These are phyloP conservation scores for Coniochaeta pulveracea DNA, from an alignment of 2,329 filamentous ascomycete genomes.

Conservation along the genomic window DNA sequence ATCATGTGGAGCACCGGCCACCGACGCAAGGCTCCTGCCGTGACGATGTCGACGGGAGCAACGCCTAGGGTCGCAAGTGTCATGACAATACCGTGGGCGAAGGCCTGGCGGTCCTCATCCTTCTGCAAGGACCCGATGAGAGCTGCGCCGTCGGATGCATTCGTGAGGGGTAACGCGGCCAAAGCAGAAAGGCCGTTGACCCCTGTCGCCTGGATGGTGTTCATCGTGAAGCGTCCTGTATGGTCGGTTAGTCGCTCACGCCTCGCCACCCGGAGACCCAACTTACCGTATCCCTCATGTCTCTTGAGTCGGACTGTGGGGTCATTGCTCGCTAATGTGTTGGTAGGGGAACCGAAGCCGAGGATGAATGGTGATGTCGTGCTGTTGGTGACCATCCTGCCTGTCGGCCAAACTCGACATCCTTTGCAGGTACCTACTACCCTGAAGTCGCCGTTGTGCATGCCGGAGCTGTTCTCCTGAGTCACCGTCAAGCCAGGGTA, in stretches of 20 bases:
- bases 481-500: constrained; percentile 7
- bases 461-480: constrained; percentile 8
- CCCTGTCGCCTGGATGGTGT: constrained; percentile 10
- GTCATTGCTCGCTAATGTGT: constrained; percentile 9
- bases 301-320: constrained; percentile 10
- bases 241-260: background rate
- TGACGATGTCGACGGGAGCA: constrained; percentile 13
- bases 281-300: constrained; percentile 13
- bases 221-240: constrained; percentile 10
- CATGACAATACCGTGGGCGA: constrained; percentile 15
- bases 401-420: constrained; percentile 8
- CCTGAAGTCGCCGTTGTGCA: constrained; percentile 9
- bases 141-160: constrained; percentile 4
- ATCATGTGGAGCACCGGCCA: constrained; percentile 11
- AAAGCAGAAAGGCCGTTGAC: constrained; percentile 7
- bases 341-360: constrained; percentile 11
- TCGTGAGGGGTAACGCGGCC: constrained; percentile 2
- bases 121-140: constrained; percentile 1
- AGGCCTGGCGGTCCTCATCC: constrained; percentile 8
- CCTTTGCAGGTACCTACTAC: constrained; percentile 13
- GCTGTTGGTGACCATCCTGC: background rate
- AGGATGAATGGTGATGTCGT: constrained; percentile 12
- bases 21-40: constrained; percentile 8
- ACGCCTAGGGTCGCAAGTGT: constrained; percentile 11
- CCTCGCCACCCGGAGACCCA: no score